Evolutionary conservation across 371 early-diverging fungal species (phyloP).

Genomic region (Rhizopus stolonifer): DNA sequence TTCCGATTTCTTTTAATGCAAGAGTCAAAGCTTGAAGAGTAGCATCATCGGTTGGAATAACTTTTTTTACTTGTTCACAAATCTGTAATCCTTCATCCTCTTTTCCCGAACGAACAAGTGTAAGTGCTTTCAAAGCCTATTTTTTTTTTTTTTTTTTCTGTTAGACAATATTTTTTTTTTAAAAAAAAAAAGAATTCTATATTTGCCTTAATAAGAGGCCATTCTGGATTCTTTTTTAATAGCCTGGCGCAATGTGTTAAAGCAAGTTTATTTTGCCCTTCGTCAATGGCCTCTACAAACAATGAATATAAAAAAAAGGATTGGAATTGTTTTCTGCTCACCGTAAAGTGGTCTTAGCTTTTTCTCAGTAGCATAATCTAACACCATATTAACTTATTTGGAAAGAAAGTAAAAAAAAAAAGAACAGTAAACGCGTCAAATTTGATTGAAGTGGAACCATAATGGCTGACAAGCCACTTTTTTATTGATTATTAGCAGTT

Average conservation of each 20-base stretch:
- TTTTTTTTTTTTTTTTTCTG: not conserved
- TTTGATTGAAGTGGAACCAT: not conserved
- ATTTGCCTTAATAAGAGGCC: constrained; percentile 64
- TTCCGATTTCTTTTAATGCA: constrained; percentile 63
- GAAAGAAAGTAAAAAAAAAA: not conserved
- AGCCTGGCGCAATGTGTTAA: constrained; percentile 67
- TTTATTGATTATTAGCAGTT: not conserved
- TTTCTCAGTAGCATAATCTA: constrained; percentile 46
- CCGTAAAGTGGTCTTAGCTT: constrained; percentile 52
- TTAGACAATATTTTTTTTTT: too few species aligned
- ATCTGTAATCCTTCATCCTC: constrained; percentile 69
- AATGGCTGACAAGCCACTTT: not conserved
- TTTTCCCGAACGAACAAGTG: constrained; percentile 67
- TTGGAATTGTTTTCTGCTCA: constrained; percentile 6
- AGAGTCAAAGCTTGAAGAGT: constrained; percentile 74
- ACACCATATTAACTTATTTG: not conserved
- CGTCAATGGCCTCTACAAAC: constrained; percentile 71
- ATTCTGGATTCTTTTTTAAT: constrained; percentile 70
- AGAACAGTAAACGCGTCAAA: not conserved
- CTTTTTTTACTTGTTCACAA: constrained; percentile 68
- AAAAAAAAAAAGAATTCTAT: too few species aligned
- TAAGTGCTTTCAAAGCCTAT: constrained; percentile 84
- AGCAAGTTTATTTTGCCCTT: constrained; percentile 68
- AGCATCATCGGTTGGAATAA: constrained; percentile 69
- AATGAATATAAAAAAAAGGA: not conserved